Conservation (phyloP, 1,139 yeast genomes). For the Blastobotrys illinoisensis region DNA sequence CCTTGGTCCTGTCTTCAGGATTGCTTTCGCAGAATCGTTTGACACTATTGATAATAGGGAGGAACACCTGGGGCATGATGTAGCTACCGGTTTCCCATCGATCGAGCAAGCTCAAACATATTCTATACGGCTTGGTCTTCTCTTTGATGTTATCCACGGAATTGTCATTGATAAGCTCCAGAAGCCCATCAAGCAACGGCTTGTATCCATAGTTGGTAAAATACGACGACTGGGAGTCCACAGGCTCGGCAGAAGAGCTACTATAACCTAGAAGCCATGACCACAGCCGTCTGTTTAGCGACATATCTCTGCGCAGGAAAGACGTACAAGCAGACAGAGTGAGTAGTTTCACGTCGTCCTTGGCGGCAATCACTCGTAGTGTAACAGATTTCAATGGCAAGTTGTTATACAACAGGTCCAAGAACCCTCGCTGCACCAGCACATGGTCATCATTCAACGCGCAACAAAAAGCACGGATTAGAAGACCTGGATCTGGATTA, state of each 20-base stretch:
- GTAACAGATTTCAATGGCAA: constrained; percentile 61
- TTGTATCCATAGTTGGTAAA: constrained; percentile 53
- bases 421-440: constrained; percentile 81
- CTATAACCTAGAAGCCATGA: constrained; percentile 73
- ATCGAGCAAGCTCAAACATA: constrained; percentile 72
- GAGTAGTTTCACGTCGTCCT: constrained; percentile 52
- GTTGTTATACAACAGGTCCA: constrained; percentile 69
- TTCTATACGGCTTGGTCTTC: constrained; percentile 50
- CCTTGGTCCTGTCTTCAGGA: constrained; percentile 29
- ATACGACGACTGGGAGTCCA: constrained; percentile 42
- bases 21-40: constrained; percentile 17
- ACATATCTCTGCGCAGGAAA: constrained; percentile 81
- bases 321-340: constrained; percentile 61
- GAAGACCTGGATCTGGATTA: constrained; percentile 71
- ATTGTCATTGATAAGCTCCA: constrained; percentile 38
- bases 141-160: constrained; percentile 27
- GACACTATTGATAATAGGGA: constrained; percentile 49
- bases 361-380: constrained; percentile 43
- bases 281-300: constrained; percentile 88
- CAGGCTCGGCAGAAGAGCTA: constrained; percentile 4
- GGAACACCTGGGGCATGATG: constrained; percentile 63
- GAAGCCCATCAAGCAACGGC: constrained; percentile 48
- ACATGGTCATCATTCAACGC: constrained; percentile 60
- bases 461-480: constrained; percentile 65
- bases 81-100: constrained; percentile 87